These are phyloP conservation scores for Quercus glauca DNA, from an alignment of 306 rosid genomes.

Conservation along the genomic window DNA sequence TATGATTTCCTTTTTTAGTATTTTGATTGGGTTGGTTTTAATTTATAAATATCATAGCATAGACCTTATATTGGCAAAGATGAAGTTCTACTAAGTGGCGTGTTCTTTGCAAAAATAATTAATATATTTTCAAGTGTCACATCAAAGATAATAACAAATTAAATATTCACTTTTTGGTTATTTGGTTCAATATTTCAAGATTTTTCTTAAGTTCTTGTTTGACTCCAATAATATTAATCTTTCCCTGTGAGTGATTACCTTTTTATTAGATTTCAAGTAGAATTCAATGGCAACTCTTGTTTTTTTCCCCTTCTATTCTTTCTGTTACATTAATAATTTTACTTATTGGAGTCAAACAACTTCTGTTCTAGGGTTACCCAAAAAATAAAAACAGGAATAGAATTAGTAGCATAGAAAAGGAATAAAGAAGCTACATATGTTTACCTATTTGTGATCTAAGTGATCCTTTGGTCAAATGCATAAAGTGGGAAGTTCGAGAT, in stretches of 20 bases:
- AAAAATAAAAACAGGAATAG: constrained; percentile 30
- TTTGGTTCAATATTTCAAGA: too few species aligned
- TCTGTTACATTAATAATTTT: not conserved
- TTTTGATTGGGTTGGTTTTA: too few species aligned
- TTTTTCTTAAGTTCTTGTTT: too few species aligned
- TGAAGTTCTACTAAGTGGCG: too few species aligned
- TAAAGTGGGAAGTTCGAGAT: constrained; percentile 39
- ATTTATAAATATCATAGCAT: too few species aligned
- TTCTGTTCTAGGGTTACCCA: constrained; percentile 9
- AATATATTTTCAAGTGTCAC: too few species aligned
- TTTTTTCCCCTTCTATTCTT: not conserved
- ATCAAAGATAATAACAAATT: too few species aligned
- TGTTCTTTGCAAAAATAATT: too few species aligned
- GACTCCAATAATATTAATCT: not conserved
- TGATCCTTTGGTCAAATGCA: constrained; percentile 49
- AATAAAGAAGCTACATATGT: constrained; percentile 31
- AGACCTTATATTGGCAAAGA: too few species aligned
- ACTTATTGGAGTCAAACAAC: not conserved
- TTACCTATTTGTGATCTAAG: constrained; percentile 57
- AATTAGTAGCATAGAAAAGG: constrained; percentile 29
- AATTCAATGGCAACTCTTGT: constrained; percentile 13
- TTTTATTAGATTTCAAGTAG: not conserved
- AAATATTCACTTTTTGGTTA: too few species aligned
- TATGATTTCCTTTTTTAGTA: too few species aligned
- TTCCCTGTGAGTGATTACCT: not conserved